Base-by-base conservation (phyloP, 2,329 filamentous ascomycete species). In the Sporothrix brasiliensis region DNA sequence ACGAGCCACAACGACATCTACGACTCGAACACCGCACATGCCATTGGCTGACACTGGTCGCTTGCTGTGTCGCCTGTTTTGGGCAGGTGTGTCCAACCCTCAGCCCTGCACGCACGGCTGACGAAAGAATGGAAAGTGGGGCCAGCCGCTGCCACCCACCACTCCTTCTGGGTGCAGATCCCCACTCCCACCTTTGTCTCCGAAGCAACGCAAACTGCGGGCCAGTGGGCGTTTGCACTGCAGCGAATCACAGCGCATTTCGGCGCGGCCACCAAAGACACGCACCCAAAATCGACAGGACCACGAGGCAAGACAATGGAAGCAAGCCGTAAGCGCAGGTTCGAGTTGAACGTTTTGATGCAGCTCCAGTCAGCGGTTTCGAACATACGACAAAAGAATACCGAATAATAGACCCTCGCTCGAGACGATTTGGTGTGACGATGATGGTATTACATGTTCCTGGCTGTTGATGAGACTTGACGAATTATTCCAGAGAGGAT, bases 101-200 rank as follows among this genome's bases (percentile, higher is more conserved):
- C 71, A 72, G 71, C 71, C 71, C 67, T 71, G 69, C 61, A 50
- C 30, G 61, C 71, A 71, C 67, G 71, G 71, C 69, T 72, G 69
- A 70, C 78, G 67, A 63, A 69, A 65, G 66, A 65, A 27, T 27
- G 10, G n/a, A 44, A 54, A 52, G 66, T 61, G 70, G 70, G 19
- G 47, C 50, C 58, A n/a, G 13, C 41, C 41, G 30, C 39, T 68
- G 52, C 34, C 41, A 60, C 27, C 24, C 44, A 47, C 27, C 39
- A 44, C 34, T 52, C n/a, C 27, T 21, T 61, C 60, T 61, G 52
- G 44, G 44, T 70, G 63, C 54, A 63, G 66, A n/a, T 66, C 60
- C 21, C 70, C 70, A 71, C 60, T 53, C 50, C 10, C n/a, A 34
- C 69, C 68, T 65, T 49, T 70, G 69, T 70, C 69, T 67, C 69